A percentile compares a stretch with the other conserved stretches of the same genome.
Conservation (phyloP, 78 protist species). For the Chrysochromulina tobinii region DNA sequence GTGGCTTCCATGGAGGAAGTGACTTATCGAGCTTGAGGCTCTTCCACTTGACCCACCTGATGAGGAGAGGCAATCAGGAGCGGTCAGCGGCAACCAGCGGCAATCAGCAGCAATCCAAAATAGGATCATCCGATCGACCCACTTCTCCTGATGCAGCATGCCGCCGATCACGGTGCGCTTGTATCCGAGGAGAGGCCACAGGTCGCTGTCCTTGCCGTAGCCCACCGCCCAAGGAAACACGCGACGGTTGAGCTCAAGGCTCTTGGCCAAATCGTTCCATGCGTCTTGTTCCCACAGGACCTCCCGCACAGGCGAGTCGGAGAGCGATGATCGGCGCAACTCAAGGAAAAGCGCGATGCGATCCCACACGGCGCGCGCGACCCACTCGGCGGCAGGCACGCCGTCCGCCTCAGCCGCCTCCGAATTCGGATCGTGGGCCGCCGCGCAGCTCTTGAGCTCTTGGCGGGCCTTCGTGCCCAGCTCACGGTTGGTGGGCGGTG, state of each 20-base stretch:
- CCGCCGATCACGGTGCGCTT: not conserved
- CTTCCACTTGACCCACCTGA: too few species aligned
- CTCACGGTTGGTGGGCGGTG: too few species aligned
- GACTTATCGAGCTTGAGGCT: not conserved
- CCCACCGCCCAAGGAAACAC: constrained; percentile 7
- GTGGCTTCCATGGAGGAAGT: not conserved
- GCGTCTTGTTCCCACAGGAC: constrained; percentile 19
- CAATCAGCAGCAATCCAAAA: too few species aligned
- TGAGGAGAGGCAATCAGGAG: too few species aligned
- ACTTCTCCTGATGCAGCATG: not conserved
- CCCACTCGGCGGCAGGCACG: constrained; percentile 17
- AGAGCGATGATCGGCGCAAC: not conserved
- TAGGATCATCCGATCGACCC: not conserved
- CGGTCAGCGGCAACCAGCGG: too few species aligned
- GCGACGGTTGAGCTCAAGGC: not conserved
- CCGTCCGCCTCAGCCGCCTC: not conserved
- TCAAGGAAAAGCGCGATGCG: not conserved
- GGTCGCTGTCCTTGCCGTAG: not conserved
- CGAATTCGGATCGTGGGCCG: too few species aligned
- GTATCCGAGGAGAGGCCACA: not conserved
- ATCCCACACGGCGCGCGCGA: not conserved
- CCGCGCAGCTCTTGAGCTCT: not conserved
- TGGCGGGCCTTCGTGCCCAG: too few species aligned
- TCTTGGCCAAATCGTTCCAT: not conserved
- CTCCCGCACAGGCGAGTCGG: not conserved